These are phyloP conservation scores for Dioscorea alata DNA, from an alignment of 106 monocot species.

Conservation along the genomic window DNA sequence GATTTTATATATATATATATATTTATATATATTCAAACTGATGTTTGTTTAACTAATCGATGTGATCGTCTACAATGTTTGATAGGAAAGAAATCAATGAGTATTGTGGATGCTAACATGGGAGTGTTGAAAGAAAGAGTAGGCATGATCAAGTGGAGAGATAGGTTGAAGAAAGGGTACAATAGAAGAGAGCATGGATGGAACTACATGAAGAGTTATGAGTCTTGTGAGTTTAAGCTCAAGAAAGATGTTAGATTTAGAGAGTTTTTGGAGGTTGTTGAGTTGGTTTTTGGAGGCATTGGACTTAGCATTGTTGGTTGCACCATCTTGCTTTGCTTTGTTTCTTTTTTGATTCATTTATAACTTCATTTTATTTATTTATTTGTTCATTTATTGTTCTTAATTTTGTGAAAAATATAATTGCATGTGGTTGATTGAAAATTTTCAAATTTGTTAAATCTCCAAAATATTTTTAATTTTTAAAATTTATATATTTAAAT, in stretches of 20 bases:
- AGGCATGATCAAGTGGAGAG: neutral
- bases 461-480: no score
- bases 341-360: slow-evolving; percentile 12
- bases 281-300: slow-evolving; percentile 6
- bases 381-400: no score
- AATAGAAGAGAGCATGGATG: slow-evolving; percentile 3
- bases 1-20: neutral
- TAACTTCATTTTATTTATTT: no score
- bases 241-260: neutral
- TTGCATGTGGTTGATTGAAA: no score
- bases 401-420: no score
- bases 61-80: neutral
- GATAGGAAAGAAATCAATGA: slow-evolving; percentile 6
- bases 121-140: slow-evolving; percentile 10
- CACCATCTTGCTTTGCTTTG: slow-evolving; percentile 16
- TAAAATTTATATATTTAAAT: no score
- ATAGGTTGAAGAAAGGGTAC: neutral
- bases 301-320: slow-evolving; percentile 16
- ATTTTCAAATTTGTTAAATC: no score
- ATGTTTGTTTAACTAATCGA: neutral
- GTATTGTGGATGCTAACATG: slow-evolving; percentile 19
- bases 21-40: neutral
- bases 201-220: slow-evolving; percentile 9
- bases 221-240: neutral
- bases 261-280: slow-evolving; percentile 4